Evolutionary conservation across 768 basidiomycete species (phyloP).

Genomic region (Neoboletus subvelutipes): DNA sequence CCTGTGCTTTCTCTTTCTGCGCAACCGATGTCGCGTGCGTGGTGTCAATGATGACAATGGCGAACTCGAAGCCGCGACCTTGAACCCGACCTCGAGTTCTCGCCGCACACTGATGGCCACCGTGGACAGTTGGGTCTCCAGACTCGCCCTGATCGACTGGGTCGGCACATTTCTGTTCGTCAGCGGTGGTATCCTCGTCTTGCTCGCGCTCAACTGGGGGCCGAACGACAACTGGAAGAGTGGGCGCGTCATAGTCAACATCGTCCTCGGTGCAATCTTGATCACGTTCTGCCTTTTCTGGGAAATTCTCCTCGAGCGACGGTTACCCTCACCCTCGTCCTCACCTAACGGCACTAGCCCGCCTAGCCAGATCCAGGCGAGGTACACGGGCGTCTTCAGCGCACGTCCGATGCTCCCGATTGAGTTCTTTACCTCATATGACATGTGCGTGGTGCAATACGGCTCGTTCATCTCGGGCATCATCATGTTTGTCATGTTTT

Average conservation of each 20-base stretch:
- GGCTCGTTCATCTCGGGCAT: constrained; percentile 44
- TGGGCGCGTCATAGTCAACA: constrained; percentile 45
- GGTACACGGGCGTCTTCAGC: constrained; percentile 18
- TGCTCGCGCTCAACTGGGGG: constrained; percentile 54
- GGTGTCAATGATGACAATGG: constrained; percentile 13
- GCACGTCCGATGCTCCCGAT: constrained; percentile 49
- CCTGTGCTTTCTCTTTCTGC: constrained; percentile 43
- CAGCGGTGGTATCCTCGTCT: constrained; percentile 42
- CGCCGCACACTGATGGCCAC: background rate
- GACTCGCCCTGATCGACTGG: constrained; percentile 43
- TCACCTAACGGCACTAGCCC: background rate
- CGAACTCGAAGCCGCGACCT: constrained; percentile 7
- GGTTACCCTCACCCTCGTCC: background rate
- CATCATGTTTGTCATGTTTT: constrained; percentile 53
- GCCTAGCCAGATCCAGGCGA: background rate
- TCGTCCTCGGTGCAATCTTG: constrained; percentile 45
- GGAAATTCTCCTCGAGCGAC: constrained; percentile 42
- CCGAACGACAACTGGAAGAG: constrained; percentile 42
- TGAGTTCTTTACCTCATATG: constrained; percentile 41
- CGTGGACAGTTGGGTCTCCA: constrained; percentile 26
- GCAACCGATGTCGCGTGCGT: constrained; percentile 25
- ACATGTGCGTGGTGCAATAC: constrained; percentile 41
- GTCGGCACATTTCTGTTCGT: constrained; percentile 46
- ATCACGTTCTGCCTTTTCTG: constrained; percentile 41
- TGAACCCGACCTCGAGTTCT: background rate